phyloP scores from a whole-genome alignment of 2,329 filamentous ascomycete genomes.

The Aspergillus ibericus region DNA sequence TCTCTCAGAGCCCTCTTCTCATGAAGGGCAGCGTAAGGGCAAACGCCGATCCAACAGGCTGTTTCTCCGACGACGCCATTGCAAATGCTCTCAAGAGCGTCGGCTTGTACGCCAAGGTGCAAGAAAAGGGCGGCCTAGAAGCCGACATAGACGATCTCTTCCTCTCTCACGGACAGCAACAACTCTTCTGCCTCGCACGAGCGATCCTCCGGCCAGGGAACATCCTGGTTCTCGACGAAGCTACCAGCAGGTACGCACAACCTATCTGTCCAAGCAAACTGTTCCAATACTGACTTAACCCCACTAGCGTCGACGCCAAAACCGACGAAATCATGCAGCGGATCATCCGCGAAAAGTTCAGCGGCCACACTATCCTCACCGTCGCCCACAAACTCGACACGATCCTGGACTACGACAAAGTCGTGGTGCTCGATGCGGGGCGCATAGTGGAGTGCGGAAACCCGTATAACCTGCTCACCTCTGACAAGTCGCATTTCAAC shows the following conservation, averaged over 20 bases:
- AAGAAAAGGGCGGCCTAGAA: constrained; percentile 42
- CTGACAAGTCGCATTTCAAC: constrained; percentile 38
- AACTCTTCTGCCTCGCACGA: constrained; percentile 63
- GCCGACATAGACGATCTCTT: constrained; percentile 50
- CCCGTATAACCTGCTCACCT: constrained; percentile 38
- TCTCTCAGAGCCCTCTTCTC: constrained; percentile 48
- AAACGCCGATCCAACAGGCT: constrained; percentile 42
- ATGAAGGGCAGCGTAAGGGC: constrained; percentile 42
- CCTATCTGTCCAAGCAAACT: constrained; percentile 12
- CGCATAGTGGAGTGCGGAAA: constrained; percentile 38
- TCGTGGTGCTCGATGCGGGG: constrained; percentile 39
- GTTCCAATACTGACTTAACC: constrained; percentile 12
- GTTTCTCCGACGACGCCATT: constrained; percentile 34
- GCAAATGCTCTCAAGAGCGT: constrained; percentile 40
- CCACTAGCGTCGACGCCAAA: constrained; percentile 53
- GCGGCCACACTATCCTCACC: constrained; percentile 58
- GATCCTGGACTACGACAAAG: constrained; percentile 42
- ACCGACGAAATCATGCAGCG: constrained; percentile 60
- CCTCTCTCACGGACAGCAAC: constrained; percentile 61
- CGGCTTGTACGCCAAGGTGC: constrained; percentile 37
- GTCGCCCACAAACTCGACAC: constrained; percentile 58
- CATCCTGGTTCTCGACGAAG: constrained; percentile 49
- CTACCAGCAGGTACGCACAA: constrained; percentile 17
- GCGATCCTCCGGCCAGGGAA: constrained; percentile 54
- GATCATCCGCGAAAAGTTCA: constrained; percentile 56